Evolutionary conservation across 495 filamentous ascomycete species (phyloP).

Genomic region (Diplogelasinospora grovesii): DNA sequence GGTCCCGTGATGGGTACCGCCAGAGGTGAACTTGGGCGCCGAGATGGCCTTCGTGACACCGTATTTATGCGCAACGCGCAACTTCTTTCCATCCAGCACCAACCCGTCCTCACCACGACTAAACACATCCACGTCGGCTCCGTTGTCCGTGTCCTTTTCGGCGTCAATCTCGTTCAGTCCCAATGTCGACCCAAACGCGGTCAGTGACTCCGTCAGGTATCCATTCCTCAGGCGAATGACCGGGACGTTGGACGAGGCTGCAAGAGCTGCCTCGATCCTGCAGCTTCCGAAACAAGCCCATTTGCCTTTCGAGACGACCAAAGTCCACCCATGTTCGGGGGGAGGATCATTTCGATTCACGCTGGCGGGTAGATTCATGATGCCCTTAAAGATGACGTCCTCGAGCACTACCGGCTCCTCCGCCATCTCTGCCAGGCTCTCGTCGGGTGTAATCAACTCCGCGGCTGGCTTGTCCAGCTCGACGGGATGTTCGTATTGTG

Average conservation of each 20-base stretch:
- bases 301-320: conserved; percentile 40
- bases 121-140: conserved; percentile 29
- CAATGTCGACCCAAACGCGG: conserved; percentile 44
- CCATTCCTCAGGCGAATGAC: conserved; percentile 47
- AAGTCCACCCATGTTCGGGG: conserved; percentile 10
- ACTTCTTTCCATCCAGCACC: conserved; percentile 38
- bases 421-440: conserved; percentile 21
- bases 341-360: neutral
- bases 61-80: conserved; percentile 33
- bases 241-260: conserved; percentile 19
- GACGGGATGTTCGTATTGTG: conserved; percentile 40
- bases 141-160: conserved; percentile 44
- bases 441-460: conserved; percentile 18
- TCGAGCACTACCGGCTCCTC: conserved; percentile 27
- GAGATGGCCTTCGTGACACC: conserved; percentile 44
- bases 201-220: conserved; percentile 49
- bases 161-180: conserved; percentile 52
- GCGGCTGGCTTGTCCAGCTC: conserved; percentile 33
- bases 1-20: conserved; percentile 35
- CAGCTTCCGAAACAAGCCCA: conserved; percentile 46
- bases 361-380: conserved; percentile 31
- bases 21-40: conserved; percentile 29
- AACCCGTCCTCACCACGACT: conserved; percentile 42
- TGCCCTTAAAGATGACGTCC: conserved; percentile 43
- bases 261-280: conserved; percentile 25